Base-by-base conservation (phyloP, 768 basidiomycete genomes). In the Podaxis sp. region DNA sequence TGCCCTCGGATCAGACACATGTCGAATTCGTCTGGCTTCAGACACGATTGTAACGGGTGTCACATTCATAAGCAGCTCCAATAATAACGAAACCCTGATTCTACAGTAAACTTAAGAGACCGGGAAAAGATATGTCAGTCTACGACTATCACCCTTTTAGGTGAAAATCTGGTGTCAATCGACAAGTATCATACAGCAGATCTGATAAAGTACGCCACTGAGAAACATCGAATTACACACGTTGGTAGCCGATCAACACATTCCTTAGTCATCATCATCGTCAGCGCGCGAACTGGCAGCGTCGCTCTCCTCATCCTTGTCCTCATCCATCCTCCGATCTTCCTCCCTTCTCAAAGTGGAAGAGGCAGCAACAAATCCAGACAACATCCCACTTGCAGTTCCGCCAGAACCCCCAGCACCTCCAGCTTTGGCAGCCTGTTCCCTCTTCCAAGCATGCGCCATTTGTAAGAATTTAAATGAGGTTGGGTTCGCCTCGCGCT, bases 381-480 rank as follows among this genome's bases (percentile, higher is more conserved):
- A 80, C 48, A 83, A 70, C 58, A 76, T 59, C 5, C 54, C 65
- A 30, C 71, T 68, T 4, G 76, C 52, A 9, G 33, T 33, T 33
- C 71, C 74, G 49, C 74, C 76, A 49, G 68, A 73, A 33, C 71
- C 75, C 54, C 63, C 67, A 22, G 67, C 65, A 19, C 68, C 69
- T 59, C 76, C 79, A 54, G 53, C 0, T 36, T 6, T 52, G 13
- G 57, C 63, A 59, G 19, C 39, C 19, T 46, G 44, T 3, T 46
- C 19, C 19, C 7, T 46, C 46, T 89, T 89, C 96, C 96, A 98
- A 0, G 89, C 89, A 71, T 96, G 95, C 0, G 96, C 96, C 82
- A 92, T 93, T 73, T 96, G 90, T 72, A 98, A 79, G 81, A 99
- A 95, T 70, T 95, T 96, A 88, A 95, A 96, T 0, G 93, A 86